Evolutionary conservation across 441 rosid genomes (phyloP).

Genomic region (Erodium trifolium): DNA sequence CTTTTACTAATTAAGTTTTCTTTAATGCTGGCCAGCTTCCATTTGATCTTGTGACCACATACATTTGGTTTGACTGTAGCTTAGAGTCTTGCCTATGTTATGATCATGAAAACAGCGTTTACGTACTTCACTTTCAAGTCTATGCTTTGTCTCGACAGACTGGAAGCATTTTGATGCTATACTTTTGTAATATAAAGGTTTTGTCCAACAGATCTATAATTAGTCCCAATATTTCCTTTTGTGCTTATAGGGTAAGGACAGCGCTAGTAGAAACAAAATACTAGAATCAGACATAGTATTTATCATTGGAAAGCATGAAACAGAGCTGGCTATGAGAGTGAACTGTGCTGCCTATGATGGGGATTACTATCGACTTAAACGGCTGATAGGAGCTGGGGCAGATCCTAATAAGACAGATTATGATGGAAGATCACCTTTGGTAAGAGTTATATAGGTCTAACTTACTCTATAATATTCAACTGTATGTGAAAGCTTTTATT

Average conservation of each 20-base stretch:
- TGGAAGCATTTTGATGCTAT: neutral
- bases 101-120: neutral
- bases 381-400: constrained; percentile 73
- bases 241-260: constrained; percentile 56
- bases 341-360: constrained; percentile 81
- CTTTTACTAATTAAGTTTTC: neutral
- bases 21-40: neutral
- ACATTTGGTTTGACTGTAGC: neutral
- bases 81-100: neutral
- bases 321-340: constrained; percentile 82
- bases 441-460: constrained; percentile 22
- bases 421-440: constrained; percentile 87
- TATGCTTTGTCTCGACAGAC: too few species aligned
- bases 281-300: constrained; percentile 68
- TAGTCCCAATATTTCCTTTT: neutral
- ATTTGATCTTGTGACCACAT: neutral
- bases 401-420: constrained; percentile 81
- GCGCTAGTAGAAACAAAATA: constrained; percentile 51
- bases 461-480: neutral
- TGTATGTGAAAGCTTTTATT: neutral
- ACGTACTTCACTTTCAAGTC: neutral
- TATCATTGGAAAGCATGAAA: constrained; percentile 89
- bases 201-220: neutral
- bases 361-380: constrained; percentile 63
- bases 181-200: neutral